A percentile compares a stretch with the other conserved stretches of the same genome.
These are phyloP conservation scores for Euphrasia confusa DNA, from an alignment of 257 asterid species.

Conservation along the genomic window DNA sequence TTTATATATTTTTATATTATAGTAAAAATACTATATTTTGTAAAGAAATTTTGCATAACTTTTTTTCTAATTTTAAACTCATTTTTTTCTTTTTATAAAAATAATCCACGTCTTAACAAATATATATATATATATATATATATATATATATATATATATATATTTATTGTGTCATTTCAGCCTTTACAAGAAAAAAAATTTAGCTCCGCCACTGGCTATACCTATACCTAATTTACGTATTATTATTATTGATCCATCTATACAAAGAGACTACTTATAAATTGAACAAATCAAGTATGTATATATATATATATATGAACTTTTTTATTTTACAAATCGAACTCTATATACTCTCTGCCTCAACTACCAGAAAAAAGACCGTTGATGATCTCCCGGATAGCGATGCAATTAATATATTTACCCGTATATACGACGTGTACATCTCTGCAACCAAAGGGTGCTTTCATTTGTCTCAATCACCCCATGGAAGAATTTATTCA, in stretches of 20 bases:
- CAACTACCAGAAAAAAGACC: background rate
- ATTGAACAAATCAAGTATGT: constrained; percentile 10
- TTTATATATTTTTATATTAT: too few relatives aligned
- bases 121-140: too few relatives aligned
- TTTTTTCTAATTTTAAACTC: too few relatives aligned
- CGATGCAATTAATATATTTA: constrained; percentile 3
- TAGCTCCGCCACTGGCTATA: too few relatives aligned
- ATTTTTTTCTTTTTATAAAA: too few relatives aligned
- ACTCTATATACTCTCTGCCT: constrained; percentile 37
- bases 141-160: too few relatives aligned
- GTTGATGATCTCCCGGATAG: constrained; percentile 12
- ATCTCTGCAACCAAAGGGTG: constrained; percentile 24
- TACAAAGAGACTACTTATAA: constrained; percentile 19
- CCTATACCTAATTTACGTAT: background rate
- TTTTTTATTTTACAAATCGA: constrained; percentile 18
- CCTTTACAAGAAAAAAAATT: too few relatives aligned
- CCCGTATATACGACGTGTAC: constrained; percentile 18
- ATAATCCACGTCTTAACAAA: too few relatives aligned
- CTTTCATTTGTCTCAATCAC: constrained; percentile 20
- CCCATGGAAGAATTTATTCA: constrained; percentile 25
- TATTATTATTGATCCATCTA: constrained; percentile 28
- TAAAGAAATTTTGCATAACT: too few relatives aligned
- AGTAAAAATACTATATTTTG: too few relatives aligned
- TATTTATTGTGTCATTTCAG: too few relatives aligned
- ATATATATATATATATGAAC: background rate